Evolutionary conservation across 495 filamentous ascomycete genomes (phyloP).

Genomic region (Cairneyella variabilis): DNA sequence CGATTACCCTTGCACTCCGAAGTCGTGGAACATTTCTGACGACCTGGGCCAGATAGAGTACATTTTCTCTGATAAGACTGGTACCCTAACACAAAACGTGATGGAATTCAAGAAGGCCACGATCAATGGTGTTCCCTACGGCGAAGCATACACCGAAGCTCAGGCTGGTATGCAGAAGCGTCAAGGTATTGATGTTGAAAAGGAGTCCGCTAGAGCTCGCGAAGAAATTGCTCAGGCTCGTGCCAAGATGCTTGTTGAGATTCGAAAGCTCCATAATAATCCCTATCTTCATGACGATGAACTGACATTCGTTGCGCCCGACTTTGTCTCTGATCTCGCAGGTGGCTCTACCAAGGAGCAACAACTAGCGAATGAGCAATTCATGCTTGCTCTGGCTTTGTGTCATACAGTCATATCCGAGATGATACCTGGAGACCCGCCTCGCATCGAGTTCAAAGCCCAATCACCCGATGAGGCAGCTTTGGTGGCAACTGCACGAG

Average conservation of each 20-base stretch:
- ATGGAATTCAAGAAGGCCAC: conserved; percentile 99
- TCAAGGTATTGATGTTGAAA: conserved; percentile 79
- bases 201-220: conserved; percentile 66
- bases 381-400: conserved; percentile 92
- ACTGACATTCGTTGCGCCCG: conserved; percentile 86
- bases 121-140: conserved; percentile 90
- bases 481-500: conserved; percentile 87
- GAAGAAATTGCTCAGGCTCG: conserved; percentile 79
- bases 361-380: conserved; percentile 70
- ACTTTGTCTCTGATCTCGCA: conserved; percentile 76
- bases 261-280: conserved; percentile 79
- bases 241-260: conserved; percentile 61
- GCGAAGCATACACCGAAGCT: conserved; percentile 96
- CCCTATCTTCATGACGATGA: conserved; percentile 88
- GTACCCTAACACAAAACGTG: conserved; percentile 96
- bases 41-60: conserved; percentile 99
- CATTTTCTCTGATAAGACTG: conserved; percentile 99
- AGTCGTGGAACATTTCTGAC: conserved; percentile 99
- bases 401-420: conserved; percentile 97
- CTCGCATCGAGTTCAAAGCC: conserved; percentile 90
- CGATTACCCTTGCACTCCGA: conserved; percentile 92
- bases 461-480: conserved; percentile 98
- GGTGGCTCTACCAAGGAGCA: conserved; percentile 78
- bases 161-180: conserved; percentile 92
- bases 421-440: conserved; percentile 79